Base-by-base conservation (phyloP, 148 eudicot species). In the Beta vulgaris region DNA sequence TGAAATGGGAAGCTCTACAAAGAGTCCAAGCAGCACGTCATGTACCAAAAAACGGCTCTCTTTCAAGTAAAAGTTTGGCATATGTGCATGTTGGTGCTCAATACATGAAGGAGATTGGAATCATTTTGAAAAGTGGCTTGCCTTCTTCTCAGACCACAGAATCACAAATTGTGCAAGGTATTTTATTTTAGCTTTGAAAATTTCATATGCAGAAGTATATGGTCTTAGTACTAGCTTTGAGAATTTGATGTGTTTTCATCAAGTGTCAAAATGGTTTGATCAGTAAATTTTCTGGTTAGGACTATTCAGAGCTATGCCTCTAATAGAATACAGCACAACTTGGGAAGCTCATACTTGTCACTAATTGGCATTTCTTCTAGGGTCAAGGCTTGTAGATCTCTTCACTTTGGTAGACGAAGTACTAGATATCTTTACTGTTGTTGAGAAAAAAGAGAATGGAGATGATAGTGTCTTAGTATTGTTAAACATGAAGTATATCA, bases 161-260 rank as follows among this genome's bases (percentile, higher is more conserved):
- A 73, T 77, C 89, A 42, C 77, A 86, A 74, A 80, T 44, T 46
- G 88, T 83, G 66, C 89, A 79, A 85, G 93, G 93, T 86, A 77
- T 61, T 73, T 36, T 54, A 32, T 63, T 67, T 42, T 3, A 28
- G 2, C 32, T 46, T 44, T 66, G 34, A 15, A 21, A 31, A 18
- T 53, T 65, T 79, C 58, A 25, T 53, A 68, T 65, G 4, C 42
- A n/a, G 7, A n/a, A 32, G 26, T 62, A 2, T 5, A 75, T 26
- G 63, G 74, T 36, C 28, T 59, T 72, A 14, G n/a, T 34, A 19
- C 57, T 19, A 51, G 57, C 2, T n/a, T n/a, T n/a, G n/a, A 51
- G 19, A 51, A 5, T 51, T 51, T 51, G 23, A 2, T n/a, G 57
- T 51, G 9, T 51, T 21, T 9, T 51, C 23, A 51, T 51, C 55